A percentile compares a stretch with the other conserved stretches of the same genome.
Conservation (phyloP, 495 filamentous ascomycete species). For the Aspergillus kassunensis region DNA sequence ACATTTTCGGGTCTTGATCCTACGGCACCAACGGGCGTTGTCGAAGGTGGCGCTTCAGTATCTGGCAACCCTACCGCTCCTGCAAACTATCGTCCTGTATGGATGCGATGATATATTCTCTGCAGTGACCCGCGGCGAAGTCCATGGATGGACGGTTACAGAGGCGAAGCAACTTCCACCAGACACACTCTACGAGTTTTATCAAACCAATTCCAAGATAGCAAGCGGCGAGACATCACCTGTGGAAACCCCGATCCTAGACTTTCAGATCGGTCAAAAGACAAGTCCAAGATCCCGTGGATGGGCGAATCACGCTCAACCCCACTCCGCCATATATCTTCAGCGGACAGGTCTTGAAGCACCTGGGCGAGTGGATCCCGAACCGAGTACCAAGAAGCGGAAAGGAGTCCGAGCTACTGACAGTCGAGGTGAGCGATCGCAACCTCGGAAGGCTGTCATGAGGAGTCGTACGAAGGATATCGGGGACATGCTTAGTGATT, state of each 20-base stretch:
- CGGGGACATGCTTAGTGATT: conserved; percentile 18
- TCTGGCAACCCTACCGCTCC: conserved; percentile 25
- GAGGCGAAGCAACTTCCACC: conserved; percentile 1
- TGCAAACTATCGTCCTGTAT: conserved; percentile 26
- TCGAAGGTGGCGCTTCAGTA: conserved; percentile 21
- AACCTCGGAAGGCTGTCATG: conserved; percentile 22
- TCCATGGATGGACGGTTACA: conserved; percentile 3
- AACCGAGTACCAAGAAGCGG: conserved; percentile 9
- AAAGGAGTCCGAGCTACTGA: conserved; percentile 2
- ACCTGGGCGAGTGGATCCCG: conserved; percentile 6
- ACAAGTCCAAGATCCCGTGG: not conserved
- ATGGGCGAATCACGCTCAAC: not conserved
- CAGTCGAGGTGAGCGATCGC: not conserved
- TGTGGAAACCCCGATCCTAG: conserved; percentile 17
- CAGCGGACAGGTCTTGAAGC: conserved; percentile 3
- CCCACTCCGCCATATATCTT: conserved; percentile 10
- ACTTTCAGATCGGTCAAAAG: conserved; percentile 22
- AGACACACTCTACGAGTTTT: conserved; percentile 15
- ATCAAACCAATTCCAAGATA: conserved; percentile 7
- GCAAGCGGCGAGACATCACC: not conserved
- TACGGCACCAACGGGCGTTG: conserved; percentile 26
- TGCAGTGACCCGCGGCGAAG: not conserved
- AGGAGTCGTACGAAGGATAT: conserved; percentile 22
- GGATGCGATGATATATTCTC: conserved; percentile 19
- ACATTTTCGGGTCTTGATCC: conserved; percentile 33